Evolutionary conservation across 148 eudicot species (phyloP).

Genomic region (Cornus controversa): DNA sequence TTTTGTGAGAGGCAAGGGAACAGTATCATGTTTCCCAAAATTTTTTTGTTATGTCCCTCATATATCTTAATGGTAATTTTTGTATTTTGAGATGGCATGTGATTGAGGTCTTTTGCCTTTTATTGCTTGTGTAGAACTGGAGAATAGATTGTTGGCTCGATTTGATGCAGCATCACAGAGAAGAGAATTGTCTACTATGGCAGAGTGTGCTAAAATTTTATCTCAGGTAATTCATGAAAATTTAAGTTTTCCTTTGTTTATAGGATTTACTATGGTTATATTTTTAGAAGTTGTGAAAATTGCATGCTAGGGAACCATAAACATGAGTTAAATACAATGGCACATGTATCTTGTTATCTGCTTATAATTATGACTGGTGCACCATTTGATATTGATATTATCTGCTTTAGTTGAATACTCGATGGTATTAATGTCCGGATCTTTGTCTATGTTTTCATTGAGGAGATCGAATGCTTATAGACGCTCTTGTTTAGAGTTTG

Average conservation of each 20-base stretch:
- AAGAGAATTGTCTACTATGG: slow-evolving; percentile 93
- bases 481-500: too few relatives aligned
- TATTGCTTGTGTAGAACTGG: slow-evolving; percentile 60
- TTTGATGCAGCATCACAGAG: slow-evolving; percentile 96
- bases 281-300: background rate
- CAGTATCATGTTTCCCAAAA: too few relatives aligned
- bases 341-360: too few relatives aligned
- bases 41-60: background rate
- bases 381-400: too few relatives aligned
- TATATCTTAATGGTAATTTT: background rate
- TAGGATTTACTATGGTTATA: background rate
- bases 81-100: too few relatives aligned
- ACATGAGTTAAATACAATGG: too few relatives aligned
- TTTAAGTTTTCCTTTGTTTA: background rate
- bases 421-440: too few relatives aligned
- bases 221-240: slow-evolving; percentile 58
- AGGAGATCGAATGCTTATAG: too few relatives aligned
- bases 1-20: too few relatives aligned
- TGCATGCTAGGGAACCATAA: background rate
- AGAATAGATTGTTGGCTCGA: slow-evolving; percentile 83
- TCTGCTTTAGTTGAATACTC: too few relatives aligned
- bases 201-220: slow-evolving; percentile 93
- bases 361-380: too few relatives aligned
- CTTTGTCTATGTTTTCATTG: too few relatives aligned
- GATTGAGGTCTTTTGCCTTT: background rate